Evolutionary conservation across 139 green algal genomes (phyloP).

Genomic region (Spirogloea muscicola): DNA sequence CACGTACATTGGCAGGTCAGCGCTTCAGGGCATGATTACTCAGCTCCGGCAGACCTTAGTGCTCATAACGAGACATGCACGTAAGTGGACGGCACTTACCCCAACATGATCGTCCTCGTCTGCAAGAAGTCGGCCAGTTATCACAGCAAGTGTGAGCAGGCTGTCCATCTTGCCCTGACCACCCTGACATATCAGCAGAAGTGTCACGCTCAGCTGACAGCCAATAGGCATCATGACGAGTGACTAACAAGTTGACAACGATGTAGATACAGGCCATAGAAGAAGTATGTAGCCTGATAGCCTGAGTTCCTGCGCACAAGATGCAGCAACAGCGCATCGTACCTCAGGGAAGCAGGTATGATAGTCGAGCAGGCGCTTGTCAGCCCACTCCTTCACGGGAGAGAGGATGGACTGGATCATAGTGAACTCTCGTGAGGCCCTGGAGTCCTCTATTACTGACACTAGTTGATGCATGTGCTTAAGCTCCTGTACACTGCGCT

Average conservation of each 20-base stretch:
- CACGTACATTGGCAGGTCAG: too few species aligned
- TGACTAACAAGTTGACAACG: too few species aligned
- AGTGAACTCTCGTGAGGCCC: not conserved
- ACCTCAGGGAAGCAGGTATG: conserved; percentile 15
- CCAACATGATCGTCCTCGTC: not conserved
- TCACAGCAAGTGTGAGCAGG: not conserved
- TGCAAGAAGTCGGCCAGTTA: not conserved
- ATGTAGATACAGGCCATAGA: too few species aligned
- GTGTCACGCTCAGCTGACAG: not conserved
- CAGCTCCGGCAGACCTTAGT: too few species aligned
- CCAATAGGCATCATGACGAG: too few species aligned
- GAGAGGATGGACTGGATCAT: conserved; percentile 2
- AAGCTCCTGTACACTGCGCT: not conserved
- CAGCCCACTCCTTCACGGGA: conserved; percentile 12
- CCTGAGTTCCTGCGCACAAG: too few species aligned
- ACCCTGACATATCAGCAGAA: not conserved
- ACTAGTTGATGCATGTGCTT: not conserved
- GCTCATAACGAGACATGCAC: too few species aligned
- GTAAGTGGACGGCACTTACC: not conserved
- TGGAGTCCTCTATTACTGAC: not conserved
- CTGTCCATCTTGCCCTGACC: not conserved
- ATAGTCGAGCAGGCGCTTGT: conserved; percentile 1
- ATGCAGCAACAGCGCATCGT: not conserved
- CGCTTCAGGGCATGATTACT: too few species aligned
- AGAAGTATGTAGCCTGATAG: too few species aligned